Evolutionary conservation across 768 basidiomycete genomes (phyloP).

Genomic region (Infundibulicybe gibba): DNA sequence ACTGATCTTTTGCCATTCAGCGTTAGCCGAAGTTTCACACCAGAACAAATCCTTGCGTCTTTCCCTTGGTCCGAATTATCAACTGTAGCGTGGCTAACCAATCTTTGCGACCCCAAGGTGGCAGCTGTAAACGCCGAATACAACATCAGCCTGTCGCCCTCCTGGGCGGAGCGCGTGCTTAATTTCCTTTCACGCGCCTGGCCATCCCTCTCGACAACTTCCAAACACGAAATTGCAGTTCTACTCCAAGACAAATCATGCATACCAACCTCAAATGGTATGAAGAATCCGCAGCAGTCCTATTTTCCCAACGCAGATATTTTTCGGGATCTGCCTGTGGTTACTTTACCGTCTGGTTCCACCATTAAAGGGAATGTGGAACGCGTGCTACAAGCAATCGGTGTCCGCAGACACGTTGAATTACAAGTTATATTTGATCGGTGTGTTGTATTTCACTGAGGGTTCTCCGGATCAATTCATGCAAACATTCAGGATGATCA

Average conservation of each 20-base stretch:
- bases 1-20: conserved; percentile 63
- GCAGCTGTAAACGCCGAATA: conserved; percentile 39
- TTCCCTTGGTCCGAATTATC: conserved; percentile 83
- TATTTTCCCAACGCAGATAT: conserved; percentile 87
- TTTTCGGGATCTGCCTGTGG: conserved; percentile 86
- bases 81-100: conserved; percentile 70
- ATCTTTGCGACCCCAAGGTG: conserved; percentile 51
- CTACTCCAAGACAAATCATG: conserved; percentile 51
- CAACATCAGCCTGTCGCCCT: conserved; percentile 61
- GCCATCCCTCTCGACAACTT: conserved; percentile 51
- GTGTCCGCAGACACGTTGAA: conserved; percentile 89
- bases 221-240: conserved; percentile 44
- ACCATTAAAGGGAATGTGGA: conserved; percentile 69
- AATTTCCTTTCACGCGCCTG: conserved; percentile 65
- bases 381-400: conserved; percentile 65
- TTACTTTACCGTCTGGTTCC: conserved; percentile 62
- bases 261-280: conserved; percentile 72
- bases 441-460: conserved; percentile 27
- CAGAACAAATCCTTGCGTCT: conserved; percentile 41
- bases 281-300: conserved; percentile 65
- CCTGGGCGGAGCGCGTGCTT: conserved; percentile 83
- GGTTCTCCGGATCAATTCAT: not conserved
- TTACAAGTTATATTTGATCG: conserved; percentile 91
- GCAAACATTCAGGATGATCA: conserved; percentile 62
- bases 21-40: conserved; percentile 57